These are phyloP conservation scores for Euphorbia corollata DNA, from an alignment of 441 rosid genomes.

Conservation along the genomic window DNA sequence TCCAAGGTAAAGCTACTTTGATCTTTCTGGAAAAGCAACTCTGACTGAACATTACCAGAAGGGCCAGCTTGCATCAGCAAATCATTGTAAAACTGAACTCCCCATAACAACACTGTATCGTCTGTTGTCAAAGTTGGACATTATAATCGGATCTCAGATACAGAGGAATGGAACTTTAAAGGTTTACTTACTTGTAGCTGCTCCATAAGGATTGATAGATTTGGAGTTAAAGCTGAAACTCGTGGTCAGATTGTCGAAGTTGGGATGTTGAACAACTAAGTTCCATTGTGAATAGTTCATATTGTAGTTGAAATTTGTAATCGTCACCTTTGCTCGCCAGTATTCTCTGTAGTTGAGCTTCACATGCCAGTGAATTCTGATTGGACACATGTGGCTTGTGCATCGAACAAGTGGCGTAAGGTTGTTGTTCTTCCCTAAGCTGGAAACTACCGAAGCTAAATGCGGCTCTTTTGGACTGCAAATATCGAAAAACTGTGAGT, in stretches of 20 bases:
- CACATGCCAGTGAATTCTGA: conserved; percentile 84
- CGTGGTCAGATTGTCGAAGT: conserved; percentile 67
- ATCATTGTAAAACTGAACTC: conserved; percentile 72
- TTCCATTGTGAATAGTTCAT: conserved; percentile 81
- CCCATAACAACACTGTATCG: conserved; percentile 81
- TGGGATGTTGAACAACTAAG: conserved; percentile 79
- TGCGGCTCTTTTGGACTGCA: conserved; percentile 45
- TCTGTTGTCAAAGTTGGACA: conserved; percentile 38
- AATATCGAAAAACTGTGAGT: conserved; percentile 10
- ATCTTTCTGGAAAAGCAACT: conserved; percentile 69
- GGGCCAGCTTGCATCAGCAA: conserved; percentile 74
- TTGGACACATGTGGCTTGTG: conserved; percentile 83
- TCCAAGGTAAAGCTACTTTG: conserved; percentile 64
- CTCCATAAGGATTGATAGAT: conserved; percentile 48
- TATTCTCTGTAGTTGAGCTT: conserved; percentile 70
- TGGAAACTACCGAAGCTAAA: conserved; percentile 51
- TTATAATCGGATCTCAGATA: too few relatives aligned
- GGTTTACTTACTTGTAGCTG: conserved; percentile 48
- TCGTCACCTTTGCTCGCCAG: conserved; percentile 74
- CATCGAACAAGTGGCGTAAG: conserved; percentile 55
- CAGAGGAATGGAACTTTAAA: too few relatives aligned
- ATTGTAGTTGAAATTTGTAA: conserved; percentile 74
- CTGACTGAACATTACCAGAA: conserved; percentile 73
- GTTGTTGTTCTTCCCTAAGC: conserved; percentile 30
- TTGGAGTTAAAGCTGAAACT: conserved; percentile 61